These are phyloP conservation scores for Phytopythium delawarense DNA, from an alignment of 352 stramenopile genomes.

Conservation along the genomic window DNA sequence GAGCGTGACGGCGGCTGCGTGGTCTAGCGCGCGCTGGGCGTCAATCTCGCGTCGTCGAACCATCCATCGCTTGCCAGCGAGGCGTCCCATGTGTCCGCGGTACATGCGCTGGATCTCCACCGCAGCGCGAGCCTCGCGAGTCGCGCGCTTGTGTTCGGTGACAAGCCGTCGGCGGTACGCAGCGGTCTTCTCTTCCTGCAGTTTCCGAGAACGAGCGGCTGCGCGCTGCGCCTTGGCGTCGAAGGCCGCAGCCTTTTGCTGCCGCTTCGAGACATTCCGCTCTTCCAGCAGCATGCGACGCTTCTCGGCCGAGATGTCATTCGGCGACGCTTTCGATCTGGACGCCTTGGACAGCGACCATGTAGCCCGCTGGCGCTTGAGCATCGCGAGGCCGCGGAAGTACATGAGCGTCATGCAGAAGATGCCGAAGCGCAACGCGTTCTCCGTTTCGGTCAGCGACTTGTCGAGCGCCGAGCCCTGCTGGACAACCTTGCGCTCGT, in stretches of 20 bases:
- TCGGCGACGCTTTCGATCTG: background rate
- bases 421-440: slow-evolving; percentile 93
- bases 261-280: slow-evolving; percentile 32
- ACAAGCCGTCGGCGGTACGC: slow-evolving; percentile 65
- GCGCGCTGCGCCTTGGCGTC: slow-evolving; percentile 58
- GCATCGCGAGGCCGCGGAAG: slow-evolving; percentile 88
- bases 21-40: slow-evolving; percentile 70
- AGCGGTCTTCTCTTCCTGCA: slow-evolving; percentile 57
- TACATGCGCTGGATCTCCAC: slow-evolving; percentile 73
- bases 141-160: slow-evolving; percentile 56
- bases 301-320: slow-evolving; percentile 21
- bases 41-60: slow-evolving; percentile 81
- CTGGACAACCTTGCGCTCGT: slow-evolving; percentile 58
- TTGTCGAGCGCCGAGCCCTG: slow-evolving; percentile 63
- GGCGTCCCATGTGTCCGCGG: slow-evolving; percentile 73
- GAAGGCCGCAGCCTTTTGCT: slow-evolving; percentile 33
- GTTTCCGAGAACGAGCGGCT: slow-evolving; percentile 54
- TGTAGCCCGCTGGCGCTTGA: slow-evolving; percentile 79
- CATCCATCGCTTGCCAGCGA: slow-evolving; percentile 82
- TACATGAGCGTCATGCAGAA: slow-evolving; percentile 97
- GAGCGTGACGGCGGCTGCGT: slow-evolving; percentile 75
- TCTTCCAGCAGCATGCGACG: slow-evolving; percentile 50
- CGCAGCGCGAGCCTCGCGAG: slow-evolving; percentile 41
- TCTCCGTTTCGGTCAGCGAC: slow-evolving; percentile 83
- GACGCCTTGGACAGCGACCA: slow-evolving; percentile 55